These are phyloP conservation scores for Fusarium siculi DNA, from an alignment of 2,329 filamentous ascomycete species.

Conservation along the genomic window DNA sequence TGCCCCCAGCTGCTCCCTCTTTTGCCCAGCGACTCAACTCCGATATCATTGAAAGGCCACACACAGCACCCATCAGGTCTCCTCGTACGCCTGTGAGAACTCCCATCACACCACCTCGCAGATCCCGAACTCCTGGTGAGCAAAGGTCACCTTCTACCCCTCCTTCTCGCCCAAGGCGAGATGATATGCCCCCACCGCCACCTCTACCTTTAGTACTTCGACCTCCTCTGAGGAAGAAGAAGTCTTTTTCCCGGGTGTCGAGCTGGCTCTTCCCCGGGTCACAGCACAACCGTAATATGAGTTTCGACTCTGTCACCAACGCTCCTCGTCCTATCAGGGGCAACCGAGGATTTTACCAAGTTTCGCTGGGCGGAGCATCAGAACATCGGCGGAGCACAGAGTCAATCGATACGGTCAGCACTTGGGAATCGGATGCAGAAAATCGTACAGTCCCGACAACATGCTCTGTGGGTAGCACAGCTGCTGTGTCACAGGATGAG, in stretches of 20 bases:
- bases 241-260: slow-evolving; percentile 71
- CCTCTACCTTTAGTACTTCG: slow-evolving; percentile 68
- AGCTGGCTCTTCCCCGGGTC: slow-evolving; percentile 65
- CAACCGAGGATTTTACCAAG: slow-evolving; percentile 68
- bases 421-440: slow-evolving; percentile 60
- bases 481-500: slow-evolving; percentile 53
- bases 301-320: slow-evolving; percentile 65
- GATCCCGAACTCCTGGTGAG: slow-evolving; percentile 47
- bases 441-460: slow-evolving; percentile 59
- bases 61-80: slow-evolving; percentile 49
- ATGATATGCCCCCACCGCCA: slow-evolving; percentile 59
- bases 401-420: slow-evolving; percentile 60
- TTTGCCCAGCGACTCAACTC: slow-evolving; percentile 66
- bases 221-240: slow-evolving; percentile 73
- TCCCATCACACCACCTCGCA: slow-evolving; percentile 43
- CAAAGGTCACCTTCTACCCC: slow-evolving; percentile 44
- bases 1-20: slow-evolving; percentile 67
- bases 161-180: slow-evolving; percentile 40
- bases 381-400: slow-evolving; percentile 55
- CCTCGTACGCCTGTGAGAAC: slow-evolving; percentile 48
- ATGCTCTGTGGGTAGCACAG: slow-evolving; percentile 60
- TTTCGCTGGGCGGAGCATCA: slow-evolving; percentile 51
- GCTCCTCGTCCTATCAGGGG: slow-evolving; percentile 62
- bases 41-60: slow-evolving; percentile 53
- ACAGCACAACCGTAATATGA: slow-evolving; percentile 52